Evolutionary conservation across 2,329 filamentous ascomycete genomes (phyloP), one percentile per base, ranked within the genome.

Genomic region (Diplodia seriata): DNA sequence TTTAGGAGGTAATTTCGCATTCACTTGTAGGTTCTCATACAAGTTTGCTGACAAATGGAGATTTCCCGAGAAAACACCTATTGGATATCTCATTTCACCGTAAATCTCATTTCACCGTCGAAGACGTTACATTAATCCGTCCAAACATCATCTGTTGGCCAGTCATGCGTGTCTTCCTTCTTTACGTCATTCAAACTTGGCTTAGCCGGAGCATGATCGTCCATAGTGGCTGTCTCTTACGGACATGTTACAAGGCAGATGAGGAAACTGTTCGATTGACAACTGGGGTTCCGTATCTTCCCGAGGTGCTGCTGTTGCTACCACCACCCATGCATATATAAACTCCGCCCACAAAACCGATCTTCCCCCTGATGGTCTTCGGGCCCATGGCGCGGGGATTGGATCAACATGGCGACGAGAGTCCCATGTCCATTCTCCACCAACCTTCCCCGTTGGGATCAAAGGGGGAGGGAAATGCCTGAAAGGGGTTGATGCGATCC

Each of bases 71-170:
- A n/a, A n/a, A n/a, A n/a, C n/a, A n/a, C n/a, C n/a, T n/a, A n/a
- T n/a, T n/a, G n/a, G n/a, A n/a, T n/a, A n/a, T n/a, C n/a, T n/a
- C n/a, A n/a, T n/a, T n/a, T n/a, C n/a, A n/a, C n/a, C n/a, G n/a
- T n/a, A n/a, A n/a, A n/a, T n/a, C n/a, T n/a, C n/a, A n/a, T n/a
- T n/a, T n/a, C n/a, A n/a, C n/a, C n/a, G n/a, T n/a, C n/a, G n/a
- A n/a, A n/a, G n/a, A n/a, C n/a, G n/a, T n/a, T n/a, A 29, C 38
- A 31, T 43, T 3, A n/a, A 15, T 59, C 38, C 38, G n/a, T 38
- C 23, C 56, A 47, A 26, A 40, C 56, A 47, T 55, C 11, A 4
- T 55, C 23, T 61, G 40, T 62, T 50, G 57, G 38, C 15, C 57
- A 36, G n/a, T 36, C 29, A 49, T 33, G 57, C 43, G 57, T 43